Base-by-base conservation (phyloP, 768 basidiomycete genomes). In the Tulasnella sp. region DNA sequence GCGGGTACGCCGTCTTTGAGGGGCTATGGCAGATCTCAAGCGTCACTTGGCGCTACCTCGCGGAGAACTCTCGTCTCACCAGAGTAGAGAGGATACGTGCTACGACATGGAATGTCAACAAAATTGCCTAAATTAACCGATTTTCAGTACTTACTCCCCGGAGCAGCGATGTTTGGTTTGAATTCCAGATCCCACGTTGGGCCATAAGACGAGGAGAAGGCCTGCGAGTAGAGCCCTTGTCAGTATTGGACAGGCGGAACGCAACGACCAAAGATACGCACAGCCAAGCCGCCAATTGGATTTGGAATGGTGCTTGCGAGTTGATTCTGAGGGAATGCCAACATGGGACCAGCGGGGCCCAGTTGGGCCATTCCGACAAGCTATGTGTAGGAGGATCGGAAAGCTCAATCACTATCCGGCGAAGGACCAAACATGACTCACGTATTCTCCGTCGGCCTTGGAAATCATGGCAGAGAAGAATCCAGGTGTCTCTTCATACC, bases 401-500 rank as follows among this genome's bases (percentile, higher is more conserved):
- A n/a, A n/a, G n/a, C n/a, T n/a, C n/a, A n/a, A n/a, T n/a, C n/a
- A n/a, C n/a, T n/a, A n/a, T n/a, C 20, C 60, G 60, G n/a, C 12
- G 42, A 28, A 9, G 9, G 42, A 42, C 1, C 8, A 24, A 28
- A 1, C n/a, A 9, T 3, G 28, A 74, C 73, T 22, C 28, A 80
- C 41, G 72, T 64, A 60, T n/a, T 31, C 87, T 46, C 91, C 91
- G 84, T 91, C 90, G 0, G 85, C 87, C 12, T 89, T 87, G 82
- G 89, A 89, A 76, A 92, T 91, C 28, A 90, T 84, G 0, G 89
- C 85, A 20, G 89, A 40, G 34, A 77, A 37, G 34, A 44, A 48
- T 41, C 73, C 73, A 22, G 42, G 34, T 1, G 34, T 73, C 4
- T 64, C 31, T 80, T 90, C 88, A 5, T 82, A 86, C 60, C 91